These are phyloP conservation scores for Ceratocystis harringtonii DNA, from an alignment of 2,329 filamentous ascomycete species.

Conservation along the genomic window DNA sequence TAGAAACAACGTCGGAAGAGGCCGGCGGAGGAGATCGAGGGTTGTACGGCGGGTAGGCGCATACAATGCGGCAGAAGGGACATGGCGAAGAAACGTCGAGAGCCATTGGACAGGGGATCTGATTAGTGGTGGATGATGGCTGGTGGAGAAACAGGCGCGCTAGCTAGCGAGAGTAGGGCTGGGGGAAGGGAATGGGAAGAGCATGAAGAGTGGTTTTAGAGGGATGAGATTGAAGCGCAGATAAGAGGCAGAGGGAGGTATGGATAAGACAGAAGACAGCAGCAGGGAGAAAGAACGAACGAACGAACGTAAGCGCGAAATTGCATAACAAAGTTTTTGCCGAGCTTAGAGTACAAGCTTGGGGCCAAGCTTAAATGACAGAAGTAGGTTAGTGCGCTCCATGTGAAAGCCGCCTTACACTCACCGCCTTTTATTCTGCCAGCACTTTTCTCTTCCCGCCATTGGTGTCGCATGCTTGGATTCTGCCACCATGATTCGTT, in stretches of 20 bases:
- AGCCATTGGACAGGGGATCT: background rate
- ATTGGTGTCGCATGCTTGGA: background rate
- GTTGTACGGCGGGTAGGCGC: conserved; percentile 34
- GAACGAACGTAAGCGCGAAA: too few relatives aligned
- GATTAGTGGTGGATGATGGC: background rate
- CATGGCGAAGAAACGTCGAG: conserved; percentile 25
- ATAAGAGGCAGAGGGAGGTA: background rate
- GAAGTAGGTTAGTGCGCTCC: background rate
- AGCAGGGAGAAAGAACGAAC: background rate
- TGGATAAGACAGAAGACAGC: background rate
- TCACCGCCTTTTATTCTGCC: conserved; percentile 1
- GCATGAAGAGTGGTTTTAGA: too few relatives aligned
- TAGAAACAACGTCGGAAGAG: conserved; percentile 21
- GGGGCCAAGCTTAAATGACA: background rate
- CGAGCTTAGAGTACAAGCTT: background rate
- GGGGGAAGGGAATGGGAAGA: too few relatives aligned
- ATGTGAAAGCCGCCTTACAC: background rate
- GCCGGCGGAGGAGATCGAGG: conserved; percentile 30
- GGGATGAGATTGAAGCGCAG: too few relatives aligned
- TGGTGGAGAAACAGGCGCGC: background rate
- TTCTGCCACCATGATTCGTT: background rate
- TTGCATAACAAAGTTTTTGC: background rate
- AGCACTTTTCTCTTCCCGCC: background rate
- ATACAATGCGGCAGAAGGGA: conserved; percentile 48
- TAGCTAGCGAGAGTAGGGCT: too few relatives aligned